A percentile compares a stretch with the other conserved stretches of the same genome.
Evolutionary conservation across 2,329 filamentous ascomycete genomes (phyloP).

Genomic region (Trichoderma sp.): DNA sequence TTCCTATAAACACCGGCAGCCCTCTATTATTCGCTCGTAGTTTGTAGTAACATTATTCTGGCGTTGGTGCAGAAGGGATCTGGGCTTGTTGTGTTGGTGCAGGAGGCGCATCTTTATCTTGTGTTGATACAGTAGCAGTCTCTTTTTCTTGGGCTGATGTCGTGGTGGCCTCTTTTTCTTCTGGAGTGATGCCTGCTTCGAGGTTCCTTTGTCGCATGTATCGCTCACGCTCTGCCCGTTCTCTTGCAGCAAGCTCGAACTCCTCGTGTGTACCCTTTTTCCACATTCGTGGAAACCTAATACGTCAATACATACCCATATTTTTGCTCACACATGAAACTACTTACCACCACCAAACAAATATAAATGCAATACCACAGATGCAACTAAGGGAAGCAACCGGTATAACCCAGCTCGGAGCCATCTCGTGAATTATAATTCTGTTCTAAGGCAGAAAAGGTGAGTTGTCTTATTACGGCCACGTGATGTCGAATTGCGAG

Average conservation of each 20-base stretch:
- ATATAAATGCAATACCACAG: not conserved
- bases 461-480: not conserved
- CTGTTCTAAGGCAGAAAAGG: not conserved
- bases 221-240: not conserved
- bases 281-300: not conserved
- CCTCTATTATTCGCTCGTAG: not conserved
- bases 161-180: not conserved
- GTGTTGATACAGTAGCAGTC: not conserved
- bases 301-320: not conserved
- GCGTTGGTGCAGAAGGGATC: not conserved
- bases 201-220: not conserved
- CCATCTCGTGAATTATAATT: not conserved
- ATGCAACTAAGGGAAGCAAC: not conserved
- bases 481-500: not conserved
- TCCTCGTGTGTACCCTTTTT: not conserved
- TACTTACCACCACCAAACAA: slow-evolving; percentile 1
- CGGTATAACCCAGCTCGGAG: not conserved
- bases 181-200: not conserved
- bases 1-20: not conserved
- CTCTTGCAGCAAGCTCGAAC: not conserved
- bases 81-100: not conserved
- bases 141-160: not conserved
- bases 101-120: not conserved
- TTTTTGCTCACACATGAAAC: not conserved
- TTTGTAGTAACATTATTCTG: not conserved